phyloP scores from a whole-genome alignment of 371 early-diverging fungal genomes.

The Mucor mucedo region DNA sequence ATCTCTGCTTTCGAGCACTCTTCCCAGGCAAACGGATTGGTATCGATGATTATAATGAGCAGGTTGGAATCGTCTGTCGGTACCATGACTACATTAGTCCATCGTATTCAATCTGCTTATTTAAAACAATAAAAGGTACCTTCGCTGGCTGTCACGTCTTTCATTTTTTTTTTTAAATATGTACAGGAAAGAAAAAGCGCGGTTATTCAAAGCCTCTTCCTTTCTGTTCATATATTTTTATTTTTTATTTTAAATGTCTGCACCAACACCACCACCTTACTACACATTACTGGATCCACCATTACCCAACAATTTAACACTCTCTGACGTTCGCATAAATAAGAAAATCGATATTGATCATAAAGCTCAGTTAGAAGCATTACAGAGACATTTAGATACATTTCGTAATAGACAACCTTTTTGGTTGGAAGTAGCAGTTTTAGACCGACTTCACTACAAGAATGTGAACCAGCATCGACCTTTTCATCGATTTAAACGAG shows the following conservation, averaged over 20 bases:
- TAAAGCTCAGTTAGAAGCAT: constrained; percentile 21
- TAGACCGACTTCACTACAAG: constrained; percentile 44
- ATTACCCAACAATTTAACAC: constrained; percentile 17
- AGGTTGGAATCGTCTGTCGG: constrained; percentile 70
- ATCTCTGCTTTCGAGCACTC: constrained; percentile 51
- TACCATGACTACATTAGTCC: background rate
- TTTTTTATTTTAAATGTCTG: constrained; percentile 6
- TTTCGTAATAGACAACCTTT: constrained; percentile 33
- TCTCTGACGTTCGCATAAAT: constrained; percentile 36
- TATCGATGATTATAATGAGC: constrained; percentile 78
- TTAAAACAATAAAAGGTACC: background rate
- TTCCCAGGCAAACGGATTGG: constrained; percentile 79
- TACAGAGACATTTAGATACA: constrained; percentile 15
- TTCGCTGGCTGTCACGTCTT: constrained; percentile 3
- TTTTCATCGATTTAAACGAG: constrained; percentile 44
- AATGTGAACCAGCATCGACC: constrained; percentile 43
- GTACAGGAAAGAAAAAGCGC: background rate
- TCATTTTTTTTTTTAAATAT: background rate
- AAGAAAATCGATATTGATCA: constrained; percentile 37
- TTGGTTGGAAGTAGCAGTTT: constrained; percentile 44
- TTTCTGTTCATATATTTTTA: background rate
- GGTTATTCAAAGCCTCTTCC: background rate
- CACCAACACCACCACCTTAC: constrained; percentile 18
- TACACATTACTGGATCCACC: constrained; percentile 31
- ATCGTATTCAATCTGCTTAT: background rate